Evolutionary conservation across 2,329 filamentous ascomycete species (phyloP).

Genomic region (Venturia effusa): DNA sequence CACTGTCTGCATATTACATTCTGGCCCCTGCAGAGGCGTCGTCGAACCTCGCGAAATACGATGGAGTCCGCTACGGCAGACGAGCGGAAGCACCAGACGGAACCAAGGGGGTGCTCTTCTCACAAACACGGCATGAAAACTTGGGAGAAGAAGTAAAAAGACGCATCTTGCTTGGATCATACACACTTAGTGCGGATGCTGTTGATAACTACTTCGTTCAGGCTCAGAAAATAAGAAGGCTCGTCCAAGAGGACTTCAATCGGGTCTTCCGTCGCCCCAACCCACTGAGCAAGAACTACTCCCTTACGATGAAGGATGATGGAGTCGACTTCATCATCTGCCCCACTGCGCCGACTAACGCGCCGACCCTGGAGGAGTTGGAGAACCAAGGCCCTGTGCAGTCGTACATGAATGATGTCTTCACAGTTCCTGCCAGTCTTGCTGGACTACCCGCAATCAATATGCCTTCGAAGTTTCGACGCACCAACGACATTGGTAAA

Average conservation of each 20-base stretch:
- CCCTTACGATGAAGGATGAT: constrained; percentile 32
- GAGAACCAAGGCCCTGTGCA: constrained; percentile 48
- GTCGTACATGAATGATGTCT: constrained; percentile 84
- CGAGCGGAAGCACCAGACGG: constrained; percentile 44
- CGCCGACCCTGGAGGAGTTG: constrained; percentile 55
- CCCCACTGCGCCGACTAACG: constrained; percentile 71
- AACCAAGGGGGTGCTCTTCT: constrained; percentile 34
- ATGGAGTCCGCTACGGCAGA: constrained; percentile 83
- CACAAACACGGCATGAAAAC: constrained; percentile 8
- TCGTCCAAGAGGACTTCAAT: constrained; percentile 83
- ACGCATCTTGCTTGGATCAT: constrained; percentile 80
- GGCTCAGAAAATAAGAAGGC: constrained; percentile 73
- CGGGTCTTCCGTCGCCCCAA: constrained; percentile 60
- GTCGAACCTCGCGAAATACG: constrained; percentile 93
- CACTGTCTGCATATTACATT: constrained; percentile 88
- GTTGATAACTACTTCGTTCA: constrained; percentile 97
- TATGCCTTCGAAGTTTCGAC: constrained; percentile 47
- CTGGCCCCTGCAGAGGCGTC: constrained; percentile 90
- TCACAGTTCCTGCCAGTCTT: constrained; percentile 88
- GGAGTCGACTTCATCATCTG: constrained; percentile 79
- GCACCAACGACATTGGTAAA: constrained; percentile 18
- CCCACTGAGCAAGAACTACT: constrained; percentile 39
- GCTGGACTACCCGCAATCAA: constrained; percentile 85
- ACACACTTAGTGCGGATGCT: constrained; percentile 77
- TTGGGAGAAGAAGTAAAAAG: constrained; percentile 81